phyloP scores from a whole-genome alignment of 73 alveolate genomes.

The Tetrahymena elliotti region DNA sequence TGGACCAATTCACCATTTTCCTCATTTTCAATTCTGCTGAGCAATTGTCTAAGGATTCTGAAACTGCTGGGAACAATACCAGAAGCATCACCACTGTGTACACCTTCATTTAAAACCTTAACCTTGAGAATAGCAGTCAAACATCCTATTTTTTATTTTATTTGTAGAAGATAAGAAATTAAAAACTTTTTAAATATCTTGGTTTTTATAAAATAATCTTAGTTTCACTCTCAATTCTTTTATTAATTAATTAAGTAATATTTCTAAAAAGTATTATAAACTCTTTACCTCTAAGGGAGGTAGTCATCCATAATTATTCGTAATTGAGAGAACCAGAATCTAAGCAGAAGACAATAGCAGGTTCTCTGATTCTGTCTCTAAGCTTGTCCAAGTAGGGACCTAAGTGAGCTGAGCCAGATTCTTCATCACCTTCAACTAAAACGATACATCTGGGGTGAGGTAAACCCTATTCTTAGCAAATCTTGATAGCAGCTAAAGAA shows the following conservation, averaged over 20 bases:
- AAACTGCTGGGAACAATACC: slow-evolving; percentile 93
- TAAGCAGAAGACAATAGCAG: slow-evolving; percentile 73
- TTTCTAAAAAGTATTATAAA: neutral
- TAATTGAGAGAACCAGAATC: slow-evolving; percentile 86
- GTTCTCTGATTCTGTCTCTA: slow-evolving; percentile 55
- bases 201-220: too few species aligned
- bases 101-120: slow-evolving; percentile 63
- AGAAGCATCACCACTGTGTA: slow-evolving; percentile 84
- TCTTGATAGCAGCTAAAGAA: slow-evolving; percentile 70
- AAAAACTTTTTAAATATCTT: too few species aligned
- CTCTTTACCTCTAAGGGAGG: slow-evolving; percentile 76
- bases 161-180: slow-evolving; percentile 56
- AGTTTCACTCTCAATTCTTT: neutral
- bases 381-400: slow-evolving; percentile 58
- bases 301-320: slow-evolving; percentile 78
- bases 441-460: slow-evolving; percentile 80
- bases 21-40: slow-evolving; percentile 82
- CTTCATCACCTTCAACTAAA: slow-evolving; percentile 90
- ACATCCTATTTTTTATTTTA: slow-evolving; percentile 74
- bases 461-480: slow-evolving; percentile 52
- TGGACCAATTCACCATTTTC: slow-evolving; percentile 65
- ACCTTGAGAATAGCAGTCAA: slow-evolving; percentile 67
- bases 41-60: slow-evolving; percentile 66
- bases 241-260: too few species aligned
- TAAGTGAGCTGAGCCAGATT: slow-evolving; percentile 80